Evolutionary conservation across 306 rosid genomes (phyloP).

Genomic region (Ceratonia siliqua): DNA sequence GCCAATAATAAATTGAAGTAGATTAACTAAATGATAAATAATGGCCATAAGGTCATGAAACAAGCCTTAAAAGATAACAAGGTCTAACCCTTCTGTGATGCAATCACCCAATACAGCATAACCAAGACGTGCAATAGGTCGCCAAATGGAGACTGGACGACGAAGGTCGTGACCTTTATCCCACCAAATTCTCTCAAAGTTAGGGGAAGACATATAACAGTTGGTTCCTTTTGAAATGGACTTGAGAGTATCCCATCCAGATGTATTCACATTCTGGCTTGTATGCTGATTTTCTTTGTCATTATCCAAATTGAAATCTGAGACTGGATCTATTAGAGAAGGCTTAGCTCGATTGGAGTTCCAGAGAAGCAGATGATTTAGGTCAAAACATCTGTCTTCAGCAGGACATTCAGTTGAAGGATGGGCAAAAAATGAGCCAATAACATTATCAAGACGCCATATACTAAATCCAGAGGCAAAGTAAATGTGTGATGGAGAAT

Average conservation of each 20-base stretch:
- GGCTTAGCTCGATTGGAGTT: constrained; percentile 55
- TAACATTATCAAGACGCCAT: constrained; percentile 89
- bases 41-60: constrained; percentile 6
- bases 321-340: constrained; percentile 49
- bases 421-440: constrained; percentile 86
- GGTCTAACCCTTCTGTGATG: constrained; percentile 90
- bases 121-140: constrained; percentile 78
- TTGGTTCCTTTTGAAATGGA: constrained; percentile 78
- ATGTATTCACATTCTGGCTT: constrained; percentile 52
- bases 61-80: constrained; percentile 22
- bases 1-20: constrained; percentile 1
- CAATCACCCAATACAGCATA: constrained; percentile 90
- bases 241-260: constrained; percentile 84
- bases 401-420: constrained; percentile 62
- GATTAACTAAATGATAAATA: constrained; percentile 10
- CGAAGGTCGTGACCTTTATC: constrained; percentile 88
- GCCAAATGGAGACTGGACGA: constrained; percentile 88
- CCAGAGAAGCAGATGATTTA: constrained; percentile 88
- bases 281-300: constrained; percentile 56
- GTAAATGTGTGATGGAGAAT: constrained; percentile 51
- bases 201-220: constrained; percentile 74
- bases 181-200: constrained; percentile 99
- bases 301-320: constrained; percentile 44
- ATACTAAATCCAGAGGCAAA: constrained; percentile 75
- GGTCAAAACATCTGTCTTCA: constrained; percentile 53